Evolutionary conservation across 2,329 filamentous ascomycete species (phyloP).

Genomic region (Alternaria sp.): DNA sequence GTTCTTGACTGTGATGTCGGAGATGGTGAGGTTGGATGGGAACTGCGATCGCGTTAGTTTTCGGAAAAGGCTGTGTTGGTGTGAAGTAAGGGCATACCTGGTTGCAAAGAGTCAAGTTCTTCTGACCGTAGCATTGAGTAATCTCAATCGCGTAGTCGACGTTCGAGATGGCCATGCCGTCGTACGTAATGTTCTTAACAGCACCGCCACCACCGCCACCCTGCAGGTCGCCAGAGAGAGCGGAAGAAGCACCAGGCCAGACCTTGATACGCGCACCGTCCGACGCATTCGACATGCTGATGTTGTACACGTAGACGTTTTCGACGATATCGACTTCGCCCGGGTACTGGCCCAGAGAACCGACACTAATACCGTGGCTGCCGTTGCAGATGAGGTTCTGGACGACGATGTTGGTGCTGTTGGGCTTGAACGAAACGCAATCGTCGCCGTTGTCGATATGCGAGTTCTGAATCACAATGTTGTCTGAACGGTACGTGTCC

Average conservation of each 20-base stretch:
- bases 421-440: constrained; percentile 77
- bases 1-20: constrained; percentile 63
- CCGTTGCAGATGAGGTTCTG: constrained; percentile 72
- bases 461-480: constrained; percentile 72
- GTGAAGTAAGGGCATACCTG: constrained; percentile 28
- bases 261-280: constrained; percentile 77
- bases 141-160: constrained; percentile 71
- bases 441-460: constrained; percentile 71
- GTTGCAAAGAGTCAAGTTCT: constrained; percentile 67
- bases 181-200: constrained; percentile 72
- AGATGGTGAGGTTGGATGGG: constrained; percentile 63
- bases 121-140: constrained; percentile 71
- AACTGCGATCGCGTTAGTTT: constrained; percentile 35
- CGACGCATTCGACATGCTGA: constrained; percentile 51
- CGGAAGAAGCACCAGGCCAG: constrained; percentile 67
- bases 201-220: constrained; percentile 69
- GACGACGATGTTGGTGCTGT: constrained; percentile 71
- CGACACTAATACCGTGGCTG: constrained; percentile 76
- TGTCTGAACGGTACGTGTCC: constrained; percentile 67
- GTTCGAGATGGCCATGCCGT: constrained; percentile 65
- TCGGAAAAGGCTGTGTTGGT: too few species aligned
- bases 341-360: constrained; percentile 71
- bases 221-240: constrained; percentile 65
- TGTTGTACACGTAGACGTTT: constrained; percentile 63
- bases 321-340: constrained; percentile 70